phyloP scores from a whole-genome alignment of 306 rosid genomes.

The Cucumis hystrix region DNA sequence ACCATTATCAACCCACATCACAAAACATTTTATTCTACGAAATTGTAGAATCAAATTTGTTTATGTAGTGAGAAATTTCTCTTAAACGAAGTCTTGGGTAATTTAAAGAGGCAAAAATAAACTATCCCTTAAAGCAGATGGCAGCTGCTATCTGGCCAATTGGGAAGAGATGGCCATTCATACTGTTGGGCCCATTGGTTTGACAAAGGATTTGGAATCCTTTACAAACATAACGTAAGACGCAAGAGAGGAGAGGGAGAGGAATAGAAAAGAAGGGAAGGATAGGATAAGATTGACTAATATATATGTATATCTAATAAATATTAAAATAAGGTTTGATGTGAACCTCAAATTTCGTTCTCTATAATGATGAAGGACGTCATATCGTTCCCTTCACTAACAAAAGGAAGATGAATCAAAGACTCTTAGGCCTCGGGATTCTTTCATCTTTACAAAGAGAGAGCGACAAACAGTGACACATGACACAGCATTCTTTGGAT shows the following conservation, averaged over 20 bases:
- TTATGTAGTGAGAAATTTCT: not conserved
- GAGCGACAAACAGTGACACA: not conserved
- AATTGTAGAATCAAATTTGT: not conserved
- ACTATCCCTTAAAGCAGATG: not conserved
- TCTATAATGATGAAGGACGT: not conserved
- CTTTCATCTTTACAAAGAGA: not conserved
- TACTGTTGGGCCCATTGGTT: conserved; percentile 3
- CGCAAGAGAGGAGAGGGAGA: not conserved
- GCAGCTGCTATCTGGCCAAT: not conserved
- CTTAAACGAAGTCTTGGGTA: not conserved
- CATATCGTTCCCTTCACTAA: not conserved
- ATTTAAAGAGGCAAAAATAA: not conserved
- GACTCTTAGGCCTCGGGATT: not conserved
- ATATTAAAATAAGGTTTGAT: not conserved
- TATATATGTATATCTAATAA: not conserved
- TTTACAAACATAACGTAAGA: conserved; percentile 1
- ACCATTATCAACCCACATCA: not conserved
- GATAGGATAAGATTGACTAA: not conserved
- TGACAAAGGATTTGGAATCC: conserved; percentile 1
- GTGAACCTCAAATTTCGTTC: not conserved
- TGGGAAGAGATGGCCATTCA: not conserved
- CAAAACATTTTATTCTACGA: not conserved
- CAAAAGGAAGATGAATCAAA: not conserved
- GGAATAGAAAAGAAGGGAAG: not conserved
- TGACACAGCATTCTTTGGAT: not conserved